Evolutionary conservation across 371 early-diverging fungal species (phyloP), one percentile per base, ranked within the genome.

Genomic region (Syncephalis fuscata): DNA sequence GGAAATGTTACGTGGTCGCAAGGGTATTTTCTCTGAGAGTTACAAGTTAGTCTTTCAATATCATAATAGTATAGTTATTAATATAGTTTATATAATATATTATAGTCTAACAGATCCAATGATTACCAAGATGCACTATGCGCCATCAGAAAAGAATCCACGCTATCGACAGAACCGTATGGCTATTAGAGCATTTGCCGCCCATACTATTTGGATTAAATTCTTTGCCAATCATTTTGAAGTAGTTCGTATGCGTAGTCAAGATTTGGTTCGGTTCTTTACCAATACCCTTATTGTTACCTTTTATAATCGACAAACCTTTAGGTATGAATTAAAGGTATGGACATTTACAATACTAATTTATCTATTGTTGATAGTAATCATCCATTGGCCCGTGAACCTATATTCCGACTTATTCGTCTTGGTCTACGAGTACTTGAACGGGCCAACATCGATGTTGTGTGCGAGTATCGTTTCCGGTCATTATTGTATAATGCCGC

Each of bases 61-160:
- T 26, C 20, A 2, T 38, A 62, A 11, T 67, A 64, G 47, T 45
- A 22, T 7, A 9, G 11, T 15, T 38, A 52, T 27, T 25, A 19
- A 39, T 25, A 22, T 23, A 52, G 21, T 41, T 40, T 17, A 26
- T 24, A 20, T 14, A 3, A 52, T 49, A 11, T 49, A 43, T 49
- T 50, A 54, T 44, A 73, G 78, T 48, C 61, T 78, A 5, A 68
- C 68, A 39, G 78, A 83, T 56, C 92, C 93, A 2, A 93, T 95
- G 65, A 75, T 76, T 9, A 71, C 71, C 48, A 80, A 78, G 50
- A 91, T 95, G 88, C 81, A 84, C 14, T 92, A 95, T 59, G 74
- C 83, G 2, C 89, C 93, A 0, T 82, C 93, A 1, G 81, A 83
- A 51, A 85, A 83, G 56, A 69, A 78, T 11, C 68, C 74, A 0